Base-by-base conservation (phyloP, 352 stramenopile species). In the Globisporangium lucens region DNA sequence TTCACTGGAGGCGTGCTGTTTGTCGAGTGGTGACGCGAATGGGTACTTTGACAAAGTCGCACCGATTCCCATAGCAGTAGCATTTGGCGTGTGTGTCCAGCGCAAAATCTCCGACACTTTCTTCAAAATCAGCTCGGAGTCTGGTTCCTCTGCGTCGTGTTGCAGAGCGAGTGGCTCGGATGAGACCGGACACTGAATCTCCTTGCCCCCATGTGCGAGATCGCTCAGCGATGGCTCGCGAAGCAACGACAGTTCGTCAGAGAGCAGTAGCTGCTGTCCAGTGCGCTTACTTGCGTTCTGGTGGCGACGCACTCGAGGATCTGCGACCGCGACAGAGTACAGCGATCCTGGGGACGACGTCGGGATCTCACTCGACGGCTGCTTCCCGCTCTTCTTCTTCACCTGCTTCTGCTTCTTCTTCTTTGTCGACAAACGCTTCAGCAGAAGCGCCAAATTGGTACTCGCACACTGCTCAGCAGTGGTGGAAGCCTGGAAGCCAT, bases 111-210 rank as follows among this genome's bases (percentile, higher is more conserved):
- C 41, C 46, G 82, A 67, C 30, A 94, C 68, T 51, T 87, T 75
- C 22, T 80, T 65, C 1, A 91, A n/a, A 41, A 94, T 89, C 7
- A 74, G 57, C 20, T 70, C 68, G 0, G 78, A 79, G 12, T 91
- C 83, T 2, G 87, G 87, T 64, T 94, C 87, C 43, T 92, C 83
- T 0, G 74, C 80, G n/a, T 75, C 65, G 6, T 33, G 70, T 2
- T 70, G 56, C 15, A 51, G 43, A 4, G 78, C 75, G 7, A 94
- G 70, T 41, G 63, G 75, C 1, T 73, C n/a, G 15, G 72, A 73
- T 20, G 84, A 89, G 4, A 93, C 38, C 2, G 87, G 87, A 64
- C 87, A 91, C 9, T 72, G 56, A 69, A 94, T 91, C 8, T 72
- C 67, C 2, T 61, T 61, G 20, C 20, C 12, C 6, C 51, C 61